Percentiles rank a stretch among this genome's conserved stretches.
These are phyloP conservation scores for Galeopsis tetrahit DNA, from an alignment of 257 asterid species.

Conservation along the genomic window DNA sequence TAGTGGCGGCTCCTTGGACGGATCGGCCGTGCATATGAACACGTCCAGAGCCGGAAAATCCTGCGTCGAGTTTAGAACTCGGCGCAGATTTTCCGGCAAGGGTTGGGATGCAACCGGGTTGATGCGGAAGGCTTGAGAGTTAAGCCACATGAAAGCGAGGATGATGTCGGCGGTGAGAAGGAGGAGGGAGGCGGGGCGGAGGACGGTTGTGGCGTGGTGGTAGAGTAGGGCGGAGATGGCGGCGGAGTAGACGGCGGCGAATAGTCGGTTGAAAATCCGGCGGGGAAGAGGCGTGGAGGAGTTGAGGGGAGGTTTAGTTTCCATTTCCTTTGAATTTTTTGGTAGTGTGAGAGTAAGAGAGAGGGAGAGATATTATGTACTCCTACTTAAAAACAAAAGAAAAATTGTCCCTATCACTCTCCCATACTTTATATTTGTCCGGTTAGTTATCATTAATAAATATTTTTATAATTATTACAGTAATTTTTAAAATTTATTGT, in stretches of 20 bases:
- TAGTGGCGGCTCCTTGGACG: slow-evolving; percentile 70
- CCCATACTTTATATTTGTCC: too few species aligned
- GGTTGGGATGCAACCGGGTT: slow-evolving; percentile 42
- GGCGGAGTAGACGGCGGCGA: slow-evolving; percentile 51
- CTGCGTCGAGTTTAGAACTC: background rate
- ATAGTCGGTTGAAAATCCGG: slow-evolving; percentile 54
- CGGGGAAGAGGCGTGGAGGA: slow-evolving; percentile 45
- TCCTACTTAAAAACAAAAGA: too few species aligned
- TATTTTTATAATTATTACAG: too few species aligned
- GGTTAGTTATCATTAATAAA: too few species aligned
- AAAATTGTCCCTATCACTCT: too few species aligned
- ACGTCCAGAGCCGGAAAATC: slow-evolving; percentile 61
- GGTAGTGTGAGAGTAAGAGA: background rate
- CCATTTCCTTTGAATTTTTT: slow-evolving; percentile 33
- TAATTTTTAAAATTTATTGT: too few species aligned
- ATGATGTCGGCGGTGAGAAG: slow-evolving; percentile 48
- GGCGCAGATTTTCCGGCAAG: slow-evolving; percentile 46
- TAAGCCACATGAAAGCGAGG: slow-evolving; percentile 63
- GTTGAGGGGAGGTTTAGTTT: slow-evolving; percentile 42
- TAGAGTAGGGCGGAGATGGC: slow-evolving; percentile 60
- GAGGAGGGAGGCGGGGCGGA: slow-evolving; percentile 35
- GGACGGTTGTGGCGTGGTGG: slow-evolving; percentile 49
- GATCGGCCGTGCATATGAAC: slow-evolving; percentile 78
- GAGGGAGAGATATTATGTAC: background rate
- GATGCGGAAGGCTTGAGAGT: slow-evolving; percentile 57